Percentiles rank a stretch among this genome's conserved stretches.
phyloP scores from a whole-genome alignment of 805 yeast genomes.

The Jamesozyma spencerorum region DNA sequence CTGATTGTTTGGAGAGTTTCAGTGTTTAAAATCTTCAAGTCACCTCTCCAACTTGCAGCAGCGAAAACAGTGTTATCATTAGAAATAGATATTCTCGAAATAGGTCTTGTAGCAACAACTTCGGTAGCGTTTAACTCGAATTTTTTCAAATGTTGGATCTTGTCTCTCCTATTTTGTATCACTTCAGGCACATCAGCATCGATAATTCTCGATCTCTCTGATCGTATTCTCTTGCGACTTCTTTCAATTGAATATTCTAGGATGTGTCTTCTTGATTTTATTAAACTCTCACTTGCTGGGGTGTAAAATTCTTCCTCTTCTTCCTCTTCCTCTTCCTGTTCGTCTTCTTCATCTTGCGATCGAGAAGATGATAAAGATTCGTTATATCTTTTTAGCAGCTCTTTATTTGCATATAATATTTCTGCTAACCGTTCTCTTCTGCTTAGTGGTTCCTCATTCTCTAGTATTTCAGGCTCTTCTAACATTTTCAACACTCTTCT shows the following conservation, averaged over 20 bases:
- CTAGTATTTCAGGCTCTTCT: conserved; percentile 47
- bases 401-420: conserved; percentile 32
- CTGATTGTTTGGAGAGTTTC: conserved; percentile 29
- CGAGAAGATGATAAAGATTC: neutral
- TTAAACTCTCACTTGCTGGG: conserved; percentile 54
- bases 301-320: conserved; percentile 79
- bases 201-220: conserved; percentile 27
- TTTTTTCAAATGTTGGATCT: conserved; percentile 29
- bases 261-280: conserved; percentile 42
- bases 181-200: conserved; percentile 33
- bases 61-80: conserved; percentile 33
- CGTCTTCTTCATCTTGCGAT: conserved; percentile 10
- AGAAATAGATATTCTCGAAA: conserved; percentile 47
- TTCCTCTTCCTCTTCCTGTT: conserved; percentile 35
- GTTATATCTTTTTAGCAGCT: conserved; percentile 13
- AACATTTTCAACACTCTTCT: conserved; percentile 37
- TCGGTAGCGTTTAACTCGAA: conserved; percentile 58
- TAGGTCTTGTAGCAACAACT: conserved; percentile 57
- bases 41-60: conserved; percentile 81
- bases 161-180: conserved; percentile 39
- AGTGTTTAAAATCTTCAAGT: conserved; percentile 40
- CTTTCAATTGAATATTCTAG: conserved; percentile 42
- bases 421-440: conserved; percentile 52
- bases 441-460: conserved; percentile 52
- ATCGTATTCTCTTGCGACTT: conserved; percentile 36